These are phyloP conservation scores for Solanum hybrid DNA, from an alignment of 305 asterid species.

Conservation along the genomic window DNA sequence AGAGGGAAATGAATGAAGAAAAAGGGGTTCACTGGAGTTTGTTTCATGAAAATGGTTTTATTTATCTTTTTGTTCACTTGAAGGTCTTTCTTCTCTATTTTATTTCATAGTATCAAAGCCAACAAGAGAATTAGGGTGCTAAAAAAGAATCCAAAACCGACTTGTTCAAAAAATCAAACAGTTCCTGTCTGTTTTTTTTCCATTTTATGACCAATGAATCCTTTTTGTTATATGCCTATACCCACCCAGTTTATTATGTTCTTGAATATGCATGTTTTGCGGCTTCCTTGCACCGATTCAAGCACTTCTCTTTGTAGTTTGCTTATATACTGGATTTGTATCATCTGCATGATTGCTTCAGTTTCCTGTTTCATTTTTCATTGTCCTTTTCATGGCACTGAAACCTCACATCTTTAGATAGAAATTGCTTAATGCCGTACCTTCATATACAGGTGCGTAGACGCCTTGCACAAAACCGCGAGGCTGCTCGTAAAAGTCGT, in stretches of 20 bases:
- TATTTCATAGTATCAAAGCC: background rate
- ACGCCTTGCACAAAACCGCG: conserved; percentile 91
- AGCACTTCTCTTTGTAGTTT: background rate
- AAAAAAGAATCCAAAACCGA: background rate
- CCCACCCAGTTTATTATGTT: background rate
- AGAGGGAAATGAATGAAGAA: background rate
- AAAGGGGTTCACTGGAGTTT: background rate
- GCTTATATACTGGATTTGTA: background rate
- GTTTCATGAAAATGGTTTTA: background rate
- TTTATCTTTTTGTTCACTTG: background rate
- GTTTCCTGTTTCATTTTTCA: background rate
- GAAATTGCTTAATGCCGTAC: conserved; percentile 3
- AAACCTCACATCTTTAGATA: background rate
- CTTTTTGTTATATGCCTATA: background rate
- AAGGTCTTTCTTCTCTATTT: background rate
- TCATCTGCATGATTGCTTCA: background rate
- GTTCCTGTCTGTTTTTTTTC: background rate
- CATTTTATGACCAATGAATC: background rate
- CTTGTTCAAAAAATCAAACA: background rate
- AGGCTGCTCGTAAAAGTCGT: conserved; percentile 94
- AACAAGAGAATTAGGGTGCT: background rate
- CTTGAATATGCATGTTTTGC: background rate
- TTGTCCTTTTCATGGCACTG: background rate
- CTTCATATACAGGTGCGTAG: conserved; percentile 45
- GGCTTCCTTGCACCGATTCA: background rate